These are phyloP conservation scores for Picea abies DNA, from an alignment of 83 land plant genomes.

Conservation along the genomic window DNA sequence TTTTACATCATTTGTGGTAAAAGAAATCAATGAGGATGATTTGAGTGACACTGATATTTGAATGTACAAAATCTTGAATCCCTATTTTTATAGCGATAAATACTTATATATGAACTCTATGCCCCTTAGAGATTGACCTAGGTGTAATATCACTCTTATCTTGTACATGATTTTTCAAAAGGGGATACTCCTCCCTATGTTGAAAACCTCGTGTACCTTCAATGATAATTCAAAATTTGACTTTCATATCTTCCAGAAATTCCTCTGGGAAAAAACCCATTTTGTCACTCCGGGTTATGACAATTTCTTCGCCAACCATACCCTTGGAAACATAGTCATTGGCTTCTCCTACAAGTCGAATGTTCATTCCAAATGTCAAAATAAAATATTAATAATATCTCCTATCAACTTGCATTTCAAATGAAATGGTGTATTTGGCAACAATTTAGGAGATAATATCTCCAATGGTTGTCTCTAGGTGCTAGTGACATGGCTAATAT, in stretches of 20 bases:
- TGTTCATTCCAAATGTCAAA: too few species aligned
- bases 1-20: conserved; percentile 80
- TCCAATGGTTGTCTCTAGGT: too few species aligned
- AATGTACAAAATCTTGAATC: conserved; percentile 91
- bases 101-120: conserved; percentile 80
- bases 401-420: too few species aligned
- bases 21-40: conserved; percentile 82
- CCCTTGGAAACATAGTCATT: too few species aligned
- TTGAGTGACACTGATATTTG: conserved; percentile 75
- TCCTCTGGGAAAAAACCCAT: conserved; percentile 51
- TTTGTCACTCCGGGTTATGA: too few species aligned
- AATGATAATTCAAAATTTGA: conserved; percentile 65
- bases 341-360: too few species aligned
- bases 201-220: conserved; percentile 74
- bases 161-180: conserved; percentile 75
- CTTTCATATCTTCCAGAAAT: conserved; percentile 72
- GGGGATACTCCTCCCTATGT: conserved; percentile 79
- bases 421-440: too few species aligned
- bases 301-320: too few species aligned
- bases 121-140: conserved; percentile 55
- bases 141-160: conserved; percentile 75
- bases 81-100: conserved; percentile 89
- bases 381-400: too few species aligned
- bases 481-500: too few species aligned
- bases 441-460: too few species aligned